Conservation (phyloP, 805 yeast genomes). For the Scheffersomyces ergatensis region DNA sequence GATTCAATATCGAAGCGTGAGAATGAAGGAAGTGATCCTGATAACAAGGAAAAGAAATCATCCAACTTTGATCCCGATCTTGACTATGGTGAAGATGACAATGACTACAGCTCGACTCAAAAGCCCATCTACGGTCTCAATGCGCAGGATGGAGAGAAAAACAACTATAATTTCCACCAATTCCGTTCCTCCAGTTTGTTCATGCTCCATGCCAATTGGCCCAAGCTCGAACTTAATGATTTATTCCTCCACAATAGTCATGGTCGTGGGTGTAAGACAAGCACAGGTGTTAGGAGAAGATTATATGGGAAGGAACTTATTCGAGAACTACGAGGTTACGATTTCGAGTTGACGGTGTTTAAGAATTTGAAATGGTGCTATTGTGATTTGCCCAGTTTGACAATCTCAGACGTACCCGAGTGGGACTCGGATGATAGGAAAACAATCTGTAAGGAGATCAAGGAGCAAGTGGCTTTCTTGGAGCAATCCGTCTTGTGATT, state of each 20-base stretch:
- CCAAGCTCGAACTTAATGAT: conserved; percentile 23
- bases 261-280: conserved; percentile 27
- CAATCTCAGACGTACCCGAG: conserved; percentile 19
- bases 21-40: conserved; percentile 15
- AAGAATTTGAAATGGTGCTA: conserved; percentile 25
- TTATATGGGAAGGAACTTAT: conserved; percentile 23
- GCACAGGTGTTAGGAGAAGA: conserved; percentile 20
- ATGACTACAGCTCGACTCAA: conserved; percentile 10
- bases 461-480: conserved; percentile 22
- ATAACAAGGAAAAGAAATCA: conserved; percentile 9
- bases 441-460: conserved; percentile 21
- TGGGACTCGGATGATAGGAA: conserved; percentile 16
- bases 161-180: conserved; percentile 28
- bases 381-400: conserved; percentile 22
- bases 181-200: conserved; percentile 23
- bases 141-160: conserved; percentile 15
- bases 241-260: conserved; percentile 21
- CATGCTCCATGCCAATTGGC: conserved; percentile 40
- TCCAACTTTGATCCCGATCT: conserved; percentile 22
- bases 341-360: conserved; percentile 26
- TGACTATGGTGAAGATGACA: conserved; percentile 19
- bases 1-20: conserved; percentile 10
- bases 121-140: conserved; percentile 18
- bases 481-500: neutral
- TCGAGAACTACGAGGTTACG: conserved; percentile 23